phyloP scores from a whole-genome alignment of 2,329 filamentous ascomycete genomes.

The Zasmidium angulare region DNA sequence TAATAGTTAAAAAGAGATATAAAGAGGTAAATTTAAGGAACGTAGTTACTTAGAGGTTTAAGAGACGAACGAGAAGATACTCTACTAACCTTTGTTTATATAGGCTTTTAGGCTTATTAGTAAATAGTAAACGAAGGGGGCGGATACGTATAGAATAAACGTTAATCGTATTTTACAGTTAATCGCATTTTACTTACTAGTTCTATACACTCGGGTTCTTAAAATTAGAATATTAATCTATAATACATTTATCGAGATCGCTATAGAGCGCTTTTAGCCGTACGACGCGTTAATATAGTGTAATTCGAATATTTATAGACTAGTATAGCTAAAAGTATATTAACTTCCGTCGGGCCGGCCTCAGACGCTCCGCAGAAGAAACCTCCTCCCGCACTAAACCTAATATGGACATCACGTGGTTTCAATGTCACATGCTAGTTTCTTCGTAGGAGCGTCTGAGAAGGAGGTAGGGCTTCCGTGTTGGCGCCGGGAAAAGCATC shows the following conservation, averaged over 20 bases:
- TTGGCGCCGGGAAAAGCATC: conserved; percentile 57
- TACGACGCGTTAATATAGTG: background rate
- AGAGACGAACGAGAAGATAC: background rate
- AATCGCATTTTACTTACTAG: background rate
- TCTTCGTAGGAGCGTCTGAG: too few relatives aligned
- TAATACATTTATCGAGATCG: background rate
- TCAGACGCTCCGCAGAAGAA: background rate
- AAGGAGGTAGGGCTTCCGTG: conserved; percentile 51
- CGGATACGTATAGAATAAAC: background rate
- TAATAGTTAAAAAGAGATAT: background rate
- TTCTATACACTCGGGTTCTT: background rate
- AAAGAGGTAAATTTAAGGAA: background rate
- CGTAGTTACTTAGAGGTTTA: background rate
- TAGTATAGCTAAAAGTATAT: background rate
- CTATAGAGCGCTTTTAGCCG: background rate
- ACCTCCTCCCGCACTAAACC: background rate
- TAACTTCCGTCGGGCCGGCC: background rate
- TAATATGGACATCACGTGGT: too few relatives aligned
- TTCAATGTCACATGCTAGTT: too few relatives aligned
- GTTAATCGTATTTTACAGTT: background rate
- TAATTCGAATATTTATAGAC: background rate
- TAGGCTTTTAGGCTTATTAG: background rate
- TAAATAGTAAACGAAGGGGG: background rate
- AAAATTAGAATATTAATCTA: background rate
- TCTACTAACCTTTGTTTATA: background rate